Evolutionary conservation across 495 filamentous ascomycete species (phyloP), one percentile per base, ranked within the genome.

Genomic region (Penicillium turbatum): DNA sequence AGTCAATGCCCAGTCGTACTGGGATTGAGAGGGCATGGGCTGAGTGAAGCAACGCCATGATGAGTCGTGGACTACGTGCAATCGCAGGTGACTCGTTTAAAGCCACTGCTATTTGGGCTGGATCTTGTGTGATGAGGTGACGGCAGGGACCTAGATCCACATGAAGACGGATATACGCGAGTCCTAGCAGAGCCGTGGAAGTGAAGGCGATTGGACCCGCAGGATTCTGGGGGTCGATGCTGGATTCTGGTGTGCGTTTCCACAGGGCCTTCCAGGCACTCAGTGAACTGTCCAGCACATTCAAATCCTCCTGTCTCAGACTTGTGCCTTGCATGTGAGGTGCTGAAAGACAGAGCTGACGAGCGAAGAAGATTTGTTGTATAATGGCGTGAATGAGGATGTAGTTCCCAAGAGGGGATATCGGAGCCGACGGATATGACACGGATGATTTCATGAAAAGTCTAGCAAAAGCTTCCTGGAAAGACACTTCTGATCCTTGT

Each of bases 141-240:
- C 75, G 74, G 34, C 74, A 75, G 2, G 72, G 73, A 1, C 74
- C 74, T 16, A 76, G 40, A 42, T 80, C 72, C 17, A 79, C 72
- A 50, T 79, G 75, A 5, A 81, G 58, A 48, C 78, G 64, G 32
- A 81, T 80, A 61, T 79, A 81, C 9, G 78, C 77, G 13, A 81
- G 71, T 2, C 78, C 76, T 15, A 80, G 62, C n/a, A 81, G 68
- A 15, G 78, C 78, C 10, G 77, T 79, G 8, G 78, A 77, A 41
- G 75, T 80, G 52, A 81, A 79, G n/a, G 75, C 77, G 35, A 81
- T 74, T 5, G 78, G 77, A 2, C 75, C 78, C 9, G 76, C 76
- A 12, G 75, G 76, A 31, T 77, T 77, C 35, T 76, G 72, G 26
- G 77, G 78, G 59, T 81, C 77, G 50, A 79, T 72, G 51, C 72